Conservation (phyloP, 164 flowering plant species). For the Vitis rotundifolia region DNA sequence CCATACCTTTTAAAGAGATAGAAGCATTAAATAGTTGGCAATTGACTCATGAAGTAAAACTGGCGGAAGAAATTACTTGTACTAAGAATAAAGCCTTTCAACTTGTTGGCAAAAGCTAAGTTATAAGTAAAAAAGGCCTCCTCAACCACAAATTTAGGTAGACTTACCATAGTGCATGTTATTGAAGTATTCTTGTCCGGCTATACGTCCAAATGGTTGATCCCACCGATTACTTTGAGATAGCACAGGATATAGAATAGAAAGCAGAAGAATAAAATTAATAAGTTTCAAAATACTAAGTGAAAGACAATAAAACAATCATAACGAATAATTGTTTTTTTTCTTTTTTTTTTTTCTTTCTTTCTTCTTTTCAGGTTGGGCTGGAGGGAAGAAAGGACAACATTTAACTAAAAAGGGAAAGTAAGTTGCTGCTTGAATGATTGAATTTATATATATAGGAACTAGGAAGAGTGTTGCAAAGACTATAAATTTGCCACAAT, state of each 20-base stretch:
- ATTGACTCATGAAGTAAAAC: not conserved
- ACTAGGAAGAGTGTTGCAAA: too few species aligned
- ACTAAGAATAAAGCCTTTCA: not conserved
- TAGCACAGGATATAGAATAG: slow-evolving; percentile 20
- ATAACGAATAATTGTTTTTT: too few species aligned
- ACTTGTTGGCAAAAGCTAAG: not conserved
- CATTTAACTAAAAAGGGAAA: too few species aligned
- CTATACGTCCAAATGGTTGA: slow-evolving; percentile 60
- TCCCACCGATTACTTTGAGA: slow-evolving; percentile 73
- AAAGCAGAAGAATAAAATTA: not conserved
- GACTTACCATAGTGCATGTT: slow-evolving; percentile 59
- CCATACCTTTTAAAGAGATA: slow-evolving; percentile 33
- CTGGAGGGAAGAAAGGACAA: too few species aligned
- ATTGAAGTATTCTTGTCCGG: slow-evolving; percentile 67
- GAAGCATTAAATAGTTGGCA: slow-evolving; percentile 4
- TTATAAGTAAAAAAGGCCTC: not conserved
- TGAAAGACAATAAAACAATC: too few species aligned
- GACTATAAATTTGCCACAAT: too few species aligned
- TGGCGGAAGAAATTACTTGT: not conserved
- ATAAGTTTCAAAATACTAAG: too few species aligned
- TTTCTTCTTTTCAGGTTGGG: too few species aligned
- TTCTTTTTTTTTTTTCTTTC: too few species aligned
- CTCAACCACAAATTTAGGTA: not conserved
- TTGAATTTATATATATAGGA: too few species aligned
- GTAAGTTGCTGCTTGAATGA: too few species aligned